Base-by-base conservation (phyloP, 257 asterid species). In the Jasminum sambac region DNA sequence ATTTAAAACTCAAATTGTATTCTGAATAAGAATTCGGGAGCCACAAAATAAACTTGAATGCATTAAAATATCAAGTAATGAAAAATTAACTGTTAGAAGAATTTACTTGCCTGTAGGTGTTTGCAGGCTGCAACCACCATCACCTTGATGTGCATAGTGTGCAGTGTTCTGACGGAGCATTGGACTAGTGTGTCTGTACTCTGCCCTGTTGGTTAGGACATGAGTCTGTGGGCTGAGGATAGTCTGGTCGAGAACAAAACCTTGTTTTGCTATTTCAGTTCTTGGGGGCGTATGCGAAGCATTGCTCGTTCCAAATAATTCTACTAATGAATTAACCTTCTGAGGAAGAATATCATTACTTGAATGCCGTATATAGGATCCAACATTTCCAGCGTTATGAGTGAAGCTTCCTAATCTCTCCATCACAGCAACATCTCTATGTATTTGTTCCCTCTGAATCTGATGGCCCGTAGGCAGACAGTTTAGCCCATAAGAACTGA, bases 31-130 rank as follows among this genome's bases (percentile, higher is more conserved):
- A 19, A 7, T 7, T 19, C 7, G 61, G 25, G 12, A 52, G 13
- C 25, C 60, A 52, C 8, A 17, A 50, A 8, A 19, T 0, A 8
- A 19, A 50, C 26, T 50, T 50, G 19, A 50, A 48, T 26, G 68
- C 70, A 40, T n/a, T 16, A 23, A 62, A 72, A 65, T 21, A 9
- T 5, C 60, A 52, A 52, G 21, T 50, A 9, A n/a, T 5, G 11
- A 17, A 52, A n/a, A 50, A n/a, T 50, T 50, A 50, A n/a, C 60
- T 19, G 60, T n/a, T n/a, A 17, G 26, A 52, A 50, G 11, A 58
- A 41, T 36, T 41, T 17, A 82, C 93, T 86, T 73, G 89, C 96
- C 74, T 30, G 48, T 78, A 48, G 82, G 72, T 60, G 34, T 71
- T 67, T 73, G 86, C 68, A 75, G 78, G 82, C 71, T 75, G 87